Evolutionary conservation across 2,329 filamentous ascomycete genomes (phyloP).

Genomic region (Sporothrix brasiliensis): DNA sequence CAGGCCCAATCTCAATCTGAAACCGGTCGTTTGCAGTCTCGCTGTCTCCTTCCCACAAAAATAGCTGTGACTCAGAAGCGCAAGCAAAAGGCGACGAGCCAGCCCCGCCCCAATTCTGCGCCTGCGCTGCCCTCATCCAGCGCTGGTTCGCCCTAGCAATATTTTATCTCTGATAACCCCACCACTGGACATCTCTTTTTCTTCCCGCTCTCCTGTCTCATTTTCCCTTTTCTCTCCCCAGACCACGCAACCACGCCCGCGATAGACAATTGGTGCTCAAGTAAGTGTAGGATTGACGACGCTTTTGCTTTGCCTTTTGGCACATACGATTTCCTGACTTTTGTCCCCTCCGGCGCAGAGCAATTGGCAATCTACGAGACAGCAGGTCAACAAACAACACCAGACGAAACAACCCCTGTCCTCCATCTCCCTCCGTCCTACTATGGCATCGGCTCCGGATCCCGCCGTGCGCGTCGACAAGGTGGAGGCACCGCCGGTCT

Average conservation of each 20-base stretch:
- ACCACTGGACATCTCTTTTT: slow-evolving; percentile 9
- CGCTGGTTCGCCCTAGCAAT: slow-evolving; percentile 23
- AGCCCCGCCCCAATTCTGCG: slow-evolving; percentile 33
- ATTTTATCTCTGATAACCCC: slow-evolving; percentile 28
- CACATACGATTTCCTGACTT: not conserved
- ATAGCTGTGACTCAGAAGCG: slow-evolving; percentile 36
- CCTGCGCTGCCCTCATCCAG: slow-evolving; percentile 26
- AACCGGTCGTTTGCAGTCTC: slow-evolving; percentile 30
- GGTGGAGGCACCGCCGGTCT: slow-evolving; percentile 51
- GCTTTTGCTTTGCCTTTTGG: not conserved
- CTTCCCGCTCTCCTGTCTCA: not conserved
- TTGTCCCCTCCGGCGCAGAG: not conserved
- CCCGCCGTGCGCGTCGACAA: slow-evolving; percentile 54
- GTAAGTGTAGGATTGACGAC: not conserved
- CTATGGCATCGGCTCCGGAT: slow-evolving; percentile 45
- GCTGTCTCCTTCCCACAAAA: slow-evolving; percentile 32
- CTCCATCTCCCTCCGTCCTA: not conserved
- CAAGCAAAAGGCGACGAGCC: slow-evolving; percentile 11
- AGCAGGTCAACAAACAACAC: not conserved
- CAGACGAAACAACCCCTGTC: not conserved
- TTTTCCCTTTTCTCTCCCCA: not conserved
- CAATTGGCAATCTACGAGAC: slow-evolving; percentile 2
- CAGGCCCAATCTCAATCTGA: slow-evolving; percentile 27
- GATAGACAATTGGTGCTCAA: slow-evolving; percentile 14
- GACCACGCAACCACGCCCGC: not conserved